Evolutionary conservation across 176 grass and related monocot species (phyloP), one percentile per base, ranked within the genome.

Genomic region (Panicum miliaceum): DNA sequence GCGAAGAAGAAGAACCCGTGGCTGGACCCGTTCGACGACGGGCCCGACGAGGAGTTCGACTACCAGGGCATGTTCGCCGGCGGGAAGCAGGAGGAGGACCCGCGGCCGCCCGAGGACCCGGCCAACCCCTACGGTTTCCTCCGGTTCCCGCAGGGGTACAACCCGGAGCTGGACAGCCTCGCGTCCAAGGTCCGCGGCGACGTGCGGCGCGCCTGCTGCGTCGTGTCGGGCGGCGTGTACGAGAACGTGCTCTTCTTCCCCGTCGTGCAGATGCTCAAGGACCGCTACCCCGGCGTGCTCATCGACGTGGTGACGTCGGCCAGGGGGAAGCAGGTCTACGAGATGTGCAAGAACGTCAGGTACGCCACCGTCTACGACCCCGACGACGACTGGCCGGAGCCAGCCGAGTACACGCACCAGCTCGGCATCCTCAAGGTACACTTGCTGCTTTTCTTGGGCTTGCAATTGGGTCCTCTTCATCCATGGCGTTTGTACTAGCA

Each of bases 211-310:
- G 94, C 90, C 19, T 98, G 95, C 89, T 98, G 95, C 85, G 71
- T 98, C 40, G 82, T 98, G 3, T 91, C 92, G 0, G 92, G 95
- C 5, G 95, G 95, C 8, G 95, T 95, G 4, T 98, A 98, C 68
- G 95, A 98, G 88, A 98, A 98, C 93, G 83, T 98, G 71, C 87
- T 98, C 76, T 98, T 92, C 89, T 91, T 98, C 81, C 95, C 95
- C 19, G 89, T 89, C 22, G 87, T 98, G 79, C 95, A 98, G 87
- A 63, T 94, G 79, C 86, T 98, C 81, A 86, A 77, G 87, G 90
- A 98, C 81, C 46, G 95, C 36, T 98, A 93, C 87, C 95, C 95
- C 22, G 95, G 95, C 61, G 95, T 98, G 73, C 82, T 64, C n/a
- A 38, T 98, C 4, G 95, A 98, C 75, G 65, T 98, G 23, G 73